Evolutionary conservation across 1,139 yeast genomes (phyloP), one percentile per base, ranked within the genome.

Genomic region (Arxiozyma bovina): DNA sequence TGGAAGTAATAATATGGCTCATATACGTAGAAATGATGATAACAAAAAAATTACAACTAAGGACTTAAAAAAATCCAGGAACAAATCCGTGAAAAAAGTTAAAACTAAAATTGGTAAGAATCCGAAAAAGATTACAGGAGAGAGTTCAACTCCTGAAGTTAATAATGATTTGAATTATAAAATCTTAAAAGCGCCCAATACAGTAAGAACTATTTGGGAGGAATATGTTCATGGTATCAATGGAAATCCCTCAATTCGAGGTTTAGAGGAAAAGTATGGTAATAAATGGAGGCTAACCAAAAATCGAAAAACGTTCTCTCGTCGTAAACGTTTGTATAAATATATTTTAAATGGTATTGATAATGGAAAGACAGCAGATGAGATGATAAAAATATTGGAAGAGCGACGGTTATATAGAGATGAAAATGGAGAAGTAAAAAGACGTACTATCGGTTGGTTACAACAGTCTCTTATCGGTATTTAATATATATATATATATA

Each of bases 271-370:
- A 48, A 66, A 61, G 49, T 70, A 65, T 54, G 73, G 73, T 15
- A 67, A 67, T 53, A 67, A 66, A 53, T 71, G 74, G 74, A 61
- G 73, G 49, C 55, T 62, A 34, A 69, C 62, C 27, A 63, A 64
- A 48, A 67, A 68, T 53, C 61, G 65, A 38, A 69, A 67, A 59
- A 70, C 69, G 4, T 71, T 65, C 54, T 65, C 71, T 1, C 60
- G 75, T 53, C 62, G 75, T 43, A 71, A 70, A 54, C 59, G 72
- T 44, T 60, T 72, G 4, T 72, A 72, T 57, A 67, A 68, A 52
- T 68, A 65, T 54, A 70, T 70, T 38, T 57, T 70, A 43, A 66
- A 64, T 50, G 74, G 73, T 17, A 62, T 71, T n/a, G 63, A 62
- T 25, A 60, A 64, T 49, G 71, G 72, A 5, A 63, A 65, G 54